Conservation (phyloP, 371 early-diverging fungal species). For the Synchytrium microbalum region DNA sequence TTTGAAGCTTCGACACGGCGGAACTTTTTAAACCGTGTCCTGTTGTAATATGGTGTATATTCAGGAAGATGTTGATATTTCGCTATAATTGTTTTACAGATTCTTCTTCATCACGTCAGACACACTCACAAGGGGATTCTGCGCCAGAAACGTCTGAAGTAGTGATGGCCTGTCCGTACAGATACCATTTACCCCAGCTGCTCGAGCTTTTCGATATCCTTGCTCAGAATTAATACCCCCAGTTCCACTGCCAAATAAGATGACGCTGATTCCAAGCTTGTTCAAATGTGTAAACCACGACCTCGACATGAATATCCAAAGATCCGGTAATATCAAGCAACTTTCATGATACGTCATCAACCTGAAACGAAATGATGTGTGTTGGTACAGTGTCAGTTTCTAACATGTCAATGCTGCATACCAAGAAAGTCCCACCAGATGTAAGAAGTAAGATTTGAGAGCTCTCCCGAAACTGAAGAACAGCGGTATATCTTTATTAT, state of each 20-base stretch:
- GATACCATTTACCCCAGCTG: slow-evolving; percentile 34
- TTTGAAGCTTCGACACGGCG: too few species aligned
- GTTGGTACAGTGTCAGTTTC: neutral
- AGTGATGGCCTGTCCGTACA: slow-evolving; percentile 35
- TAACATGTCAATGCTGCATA: neutral
- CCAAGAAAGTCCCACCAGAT: slow-evolving; percentile 22
- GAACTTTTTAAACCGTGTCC: too few species aligned
- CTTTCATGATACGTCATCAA: neutral
- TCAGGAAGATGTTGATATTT: too few species aligned
- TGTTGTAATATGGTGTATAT: too few species aligned
- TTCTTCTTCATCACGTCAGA: neutral
- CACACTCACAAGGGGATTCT: neutral
- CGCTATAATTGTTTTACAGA: too few species aligned
- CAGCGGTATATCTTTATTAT: slow-evolving; percentile 22
- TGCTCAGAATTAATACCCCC: slow-evolving; percentile 30
- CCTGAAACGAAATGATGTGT: slow-evolving; percentile 1
- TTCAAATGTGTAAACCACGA: neutral
- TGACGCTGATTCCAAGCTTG: neutral
- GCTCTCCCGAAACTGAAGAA: slow-evolving; percentile 25
- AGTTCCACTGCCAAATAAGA: slow-evolving; percentile 14
- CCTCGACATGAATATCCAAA: neutral
- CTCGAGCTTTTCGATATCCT: slow-evolving; percentile 24
- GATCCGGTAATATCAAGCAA: neutral
- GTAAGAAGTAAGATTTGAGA: slow-evolving; percentile 12
- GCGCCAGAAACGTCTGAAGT: slow-evolving; percentile 8